phyloP scores from a whole-genome alignment of 2,329 filamentous ascomycete genomes.

The Sarocladiaceae sp. region DNA sequence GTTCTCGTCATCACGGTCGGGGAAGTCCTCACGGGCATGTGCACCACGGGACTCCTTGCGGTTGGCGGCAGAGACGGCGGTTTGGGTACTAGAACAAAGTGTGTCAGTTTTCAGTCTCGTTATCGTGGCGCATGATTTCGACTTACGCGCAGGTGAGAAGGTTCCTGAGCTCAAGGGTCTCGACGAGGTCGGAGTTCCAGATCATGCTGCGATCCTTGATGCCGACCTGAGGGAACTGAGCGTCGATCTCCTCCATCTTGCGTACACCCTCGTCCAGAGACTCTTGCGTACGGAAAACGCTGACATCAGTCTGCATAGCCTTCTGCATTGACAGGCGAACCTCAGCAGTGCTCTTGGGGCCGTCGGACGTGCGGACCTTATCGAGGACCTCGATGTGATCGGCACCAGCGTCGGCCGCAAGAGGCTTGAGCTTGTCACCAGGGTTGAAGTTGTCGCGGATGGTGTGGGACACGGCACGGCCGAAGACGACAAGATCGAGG shows the following conservation, averaged over 20 bases:
- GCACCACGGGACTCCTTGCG: conserved; percentile 96
- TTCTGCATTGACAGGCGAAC: conserved; percentile 93
- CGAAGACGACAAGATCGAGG: conserved; percentile 94
- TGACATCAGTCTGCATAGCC: conserved; percentile 96
- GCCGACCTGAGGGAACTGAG: conserved; percentile 72
- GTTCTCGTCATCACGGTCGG: conserved; percentile 87
- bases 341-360: conserved; percentile 81
- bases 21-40: conserved; percentile 93
- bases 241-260: conserved; percentile 81
- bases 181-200: conserved; percentile 96
- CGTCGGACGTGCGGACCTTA: conserved; percentile 74
- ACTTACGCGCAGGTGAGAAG: conserved; percentile 92
- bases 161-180: conserved; percentile 93
- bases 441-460: conserved; percentile 92
- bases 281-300: conserved; percentile 92
- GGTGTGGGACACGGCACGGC: conserved; percentile 93
- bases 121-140: no score
- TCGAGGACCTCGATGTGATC: conserved; percentile 83
- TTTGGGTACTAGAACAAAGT: conserved; percentile 61
- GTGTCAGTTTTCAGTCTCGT: background rate
- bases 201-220: conserved; percentile 99
- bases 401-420: conserved; percentile 79
- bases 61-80: conserved; percentile 81
- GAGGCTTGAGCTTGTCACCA: conserved; percentile 70
- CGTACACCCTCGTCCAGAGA: conserved; percentile 87